Evolutionary conservation across 306 rosid genomes (phyloP), one percentile per base, ranked within the genome.

Genomic region (Glycine soja): DNA sequence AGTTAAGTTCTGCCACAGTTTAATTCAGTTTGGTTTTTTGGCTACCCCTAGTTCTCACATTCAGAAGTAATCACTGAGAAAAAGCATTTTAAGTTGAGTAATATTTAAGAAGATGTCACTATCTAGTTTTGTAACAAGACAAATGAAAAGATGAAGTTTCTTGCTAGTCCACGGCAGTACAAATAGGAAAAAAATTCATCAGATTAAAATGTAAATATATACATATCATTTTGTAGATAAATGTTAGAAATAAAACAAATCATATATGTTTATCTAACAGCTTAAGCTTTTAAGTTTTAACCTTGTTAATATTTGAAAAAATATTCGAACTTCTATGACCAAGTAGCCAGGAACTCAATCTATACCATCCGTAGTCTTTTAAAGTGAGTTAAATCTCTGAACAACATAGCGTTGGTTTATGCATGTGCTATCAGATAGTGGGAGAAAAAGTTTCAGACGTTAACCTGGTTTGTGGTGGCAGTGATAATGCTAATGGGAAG

Each of bases 391-490:
- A 38, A 65, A 67, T 40, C 19, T 56, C 0, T 53, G 48, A 9
- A 56, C 38, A 12, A 14, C 40, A 32, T 3, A 53, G 64, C 34
- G 46, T 72, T 34, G 46, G 45, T 12, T 11, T 38, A 58, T 43
- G 46, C 57, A 43, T 18, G 72, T 76, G 16, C 38, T 9, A 62
- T 30, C 62, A 32, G 19, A 9, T 50, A 36, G 34, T 12, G 61
- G 12, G 43, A 13, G 72, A 34, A 80, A 47, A 59, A 81, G 63
- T 61, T 59, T 30, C 73, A 81, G 68, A 76, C 72, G 46, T 53
- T 80, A 79, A 89, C 97, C 98, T 93, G 97, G 83, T 93, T 93
- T 82, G 97, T 93, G 78, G 98, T 93, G 63, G 98, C 98, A 38
- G 97, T 91, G 24, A 93, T 93, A 78, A 93, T 88, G 86, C 98